Base-by-base conservation (phyloP, 768 basidiomycete species). In the Panaeolus cyanescens region DNA sequence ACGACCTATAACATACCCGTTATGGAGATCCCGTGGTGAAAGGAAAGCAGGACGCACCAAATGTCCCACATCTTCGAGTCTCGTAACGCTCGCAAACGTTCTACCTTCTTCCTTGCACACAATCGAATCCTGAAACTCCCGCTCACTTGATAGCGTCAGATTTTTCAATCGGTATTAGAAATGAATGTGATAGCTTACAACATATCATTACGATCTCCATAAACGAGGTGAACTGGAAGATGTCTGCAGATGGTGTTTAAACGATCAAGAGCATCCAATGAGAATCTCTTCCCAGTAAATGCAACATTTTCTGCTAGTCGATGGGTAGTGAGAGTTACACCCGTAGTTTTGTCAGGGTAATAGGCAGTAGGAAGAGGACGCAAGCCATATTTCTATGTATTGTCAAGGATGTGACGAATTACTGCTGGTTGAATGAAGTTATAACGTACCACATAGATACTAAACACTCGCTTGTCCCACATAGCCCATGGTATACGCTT, bases 161-260 rank as follows among this genome's bases (percentile, higher is more conserved):
- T 20, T n/a, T 19, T 3, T 8, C n/a, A n/a, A 40, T 2, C 39
- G 22, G 8, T 8, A 10, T n/a, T 8, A 28, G 8, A n/a, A 50
- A 22, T 13, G 13, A 25, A 22, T 5, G 22, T n/a, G n/a, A n/a
- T n/a, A 25, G 67, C 73, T 62, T 12, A 73, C 73, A 72, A 74
- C 67, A 74, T 68, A 60, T 74, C 72, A 33, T 71, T 70, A 17
- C 65, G 65, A 2, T 40, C 70, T 4, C 73, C 73, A 56, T 65
- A 74, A 5, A 74, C 70, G 32, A 74, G 56, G 63, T 74, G 73
- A 5, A 73, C 69, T 2, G 73, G 72, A 2, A 72, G 30, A 19
- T 63, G 58, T 19, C 60, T 61, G 42, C 70, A 73, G 17, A 74
- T 73, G 40, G 69, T 68, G 60, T 67, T 72, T 2, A 74, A 59